phyloP scores from a whole-genome alignment of 1,139 yeast species.

The Suzukiozyma palmioleophila region DNA sequence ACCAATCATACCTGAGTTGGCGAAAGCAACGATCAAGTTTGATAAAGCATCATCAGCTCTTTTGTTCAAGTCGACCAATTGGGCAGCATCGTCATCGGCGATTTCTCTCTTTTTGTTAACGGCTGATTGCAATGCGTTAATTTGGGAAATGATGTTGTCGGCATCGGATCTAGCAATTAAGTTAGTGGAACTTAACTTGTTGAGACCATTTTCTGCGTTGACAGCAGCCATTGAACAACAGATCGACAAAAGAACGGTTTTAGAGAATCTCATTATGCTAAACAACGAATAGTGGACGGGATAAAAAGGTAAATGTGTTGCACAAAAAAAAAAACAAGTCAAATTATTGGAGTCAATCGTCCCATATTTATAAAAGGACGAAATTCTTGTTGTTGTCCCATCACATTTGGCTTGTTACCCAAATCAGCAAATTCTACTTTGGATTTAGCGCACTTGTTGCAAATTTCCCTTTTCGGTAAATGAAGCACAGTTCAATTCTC shows the following conservation, averaged over 20 bases:
- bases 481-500: too few species aligned
- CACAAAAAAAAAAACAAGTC: too few species aligned
- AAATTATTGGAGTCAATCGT: too few species aligned
- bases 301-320: too few species aligned
- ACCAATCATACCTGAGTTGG: slow-evolving; percentile 14
- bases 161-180: slow-evolving; percentile 1
- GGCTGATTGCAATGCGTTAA: background rate
- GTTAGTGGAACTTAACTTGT: background rate
- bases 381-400: too few species aligned
- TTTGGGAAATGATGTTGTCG: background rate
- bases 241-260: background rate
- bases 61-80: slow-evolving; percentile 3
- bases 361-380: too few species aligned
- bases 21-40: slow-evolving; percentile 1
- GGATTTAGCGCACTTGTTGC: too few species aligned
- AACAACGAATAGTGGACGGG: background rate
- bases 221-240: background rate
- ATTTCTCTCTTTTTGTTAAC: slow-evolving; percentile 1
- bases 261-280: background rate
- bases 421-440: background rate
- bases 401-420: background rate
- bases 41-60: slow-evolving; percentile 1
- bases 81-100: background rate
- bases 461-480: too few species aligned
- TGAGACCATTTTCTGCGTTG: background rate